Percentiles rank a stretch among this genome's conserved stretches.
Conservation (phyloP, 2,329 filamentous ascomycete genomes). For the Teratosphaeria destructans region DNA sequence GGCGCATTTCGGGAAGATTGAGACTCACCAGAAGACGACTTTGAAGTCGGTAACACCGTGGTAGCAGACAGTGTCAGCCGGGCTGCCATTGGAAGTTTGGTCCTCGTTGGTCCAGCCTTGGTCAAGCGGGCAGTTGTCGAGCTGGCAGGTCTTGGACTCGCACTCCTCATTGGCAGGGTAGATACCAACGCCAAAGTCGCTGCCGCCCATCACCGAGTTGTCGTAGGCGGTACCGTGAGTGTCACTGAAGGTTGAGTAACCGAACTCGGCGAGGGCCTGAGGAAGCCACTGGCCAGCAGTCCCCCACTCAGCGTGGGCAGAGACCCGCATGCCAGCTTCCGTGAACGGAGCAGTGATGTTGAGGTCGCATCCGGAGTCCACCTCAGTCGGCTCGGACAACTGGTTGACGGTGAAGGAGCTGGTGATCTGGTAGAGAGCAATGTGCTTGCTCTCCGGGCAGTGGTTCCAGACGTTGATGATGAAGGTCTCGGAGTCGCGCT, state of each 20-base stretch:
- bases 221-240: constrained; percentile 18
- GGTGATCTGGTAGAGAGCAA: constrained; percentile 21
- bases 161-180: constrained; percentile 13
- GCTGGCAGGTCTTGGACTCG: constrained; percentile 16
- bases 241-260: constrained; percentile 14
- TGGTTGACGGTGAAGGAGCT: constrained; percentile 14
- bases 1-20: background rate
- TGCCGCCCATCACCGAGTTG: constrained; percentile 18
- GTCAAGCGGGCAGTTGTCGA: constrained; percentile 10
- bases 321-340: constrained; percentile 19
- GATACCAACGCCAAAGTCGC: constrained; percentile 16
- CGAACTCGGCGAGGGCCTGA: constrained; percentile 22
- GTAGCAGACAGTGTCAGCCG: constrained; percentile 24
- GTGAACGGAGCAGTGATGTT: constrained; percentile 14
- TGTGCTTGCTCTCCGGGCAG: constrained; percentile 14
- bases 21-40: constrained; percentile 16
- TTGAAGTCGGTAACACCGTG: constrained; percentile 19
- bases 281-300: constrained; percentile 15
- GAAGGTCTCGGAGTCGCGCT: constrained; percentile 13
- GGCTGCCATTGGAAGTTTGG: constrained; percentile 14
- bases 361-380: constrained; percentile 6
- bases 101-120: constrained; percentile 20
- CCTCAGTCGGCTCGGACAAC: constrained; percentile 11
- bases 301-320: constrained; percentile 18
- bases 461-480: constrained; percentile 19